Conservation (phyloP, 208 protist species). For the Herpetomonas muscarum region DNA sequence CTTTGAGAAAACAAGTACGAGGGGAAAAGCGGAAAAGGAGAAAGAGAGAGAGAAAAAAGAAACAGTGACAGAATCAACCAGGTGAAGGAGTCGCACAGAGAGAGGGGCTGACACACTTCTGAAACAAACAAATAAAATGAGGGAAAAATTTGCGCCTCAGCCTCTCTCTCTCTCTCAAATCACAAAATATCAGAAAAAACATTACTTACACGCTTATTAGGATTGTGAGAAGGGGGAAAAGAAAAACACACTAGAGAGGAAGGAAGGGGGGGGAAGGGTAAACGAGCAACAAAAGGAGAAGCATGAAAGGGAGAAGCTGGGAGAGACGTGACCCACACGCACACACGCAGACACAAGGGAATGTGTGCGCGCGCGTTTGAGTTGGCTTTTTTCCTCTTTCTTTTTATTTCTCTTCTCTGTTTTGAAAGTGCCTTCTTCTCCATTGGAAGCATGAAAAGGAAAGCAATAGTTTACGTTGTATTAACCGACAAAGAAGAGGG, state of each 20-base stretch:
- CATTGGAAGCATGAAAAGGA: conserved; percentile 7
- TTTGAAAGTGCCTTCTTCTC: background rate
- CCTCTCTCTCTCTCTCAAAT: background rate
- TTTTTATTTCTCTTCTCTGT: conserved; percentile 7
- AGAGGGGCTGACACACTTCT: too few relatives aligned
- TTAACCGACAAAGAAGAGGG: background rate
- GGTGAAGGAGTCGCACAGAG: conserved; percentile 2
- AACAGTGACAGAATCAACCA: conserved; percentile 1
- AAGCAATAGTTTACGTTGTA: conserved; percentile 3
- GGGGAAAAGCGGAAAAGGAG: too few relatives aligned
- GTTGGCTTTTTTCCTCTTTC: conserved; percentile 9
- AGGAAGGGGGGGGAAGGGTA: background rate
- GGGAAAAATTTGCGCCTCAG: conserved; percentile 8
- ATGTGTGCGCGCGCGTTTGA: too few relatives aligned
- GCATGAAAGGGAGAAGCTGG: background rate
- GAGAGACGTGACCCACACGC: background rate
- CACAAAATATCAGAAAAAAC: background rate
- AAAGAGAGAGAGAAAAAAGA: conserved; percentile 9
- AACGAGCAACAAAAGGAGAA: background rate
- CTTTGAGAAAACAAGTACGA: too few relatives aligned
- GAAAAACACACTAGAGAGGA: conserved; percentile 7
- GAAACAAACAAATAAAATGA: conserved; percentile 8
- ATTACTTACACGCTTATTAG: background rate
- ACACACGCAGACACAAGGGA: background rate
- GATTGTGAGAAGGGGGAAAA: conserved; percentile 2